Evolutionary conservation across 441 rosid species (phyloP), one percentile per base, ranked within the genome.

Genomic region (Sinapis alba): DNA sequence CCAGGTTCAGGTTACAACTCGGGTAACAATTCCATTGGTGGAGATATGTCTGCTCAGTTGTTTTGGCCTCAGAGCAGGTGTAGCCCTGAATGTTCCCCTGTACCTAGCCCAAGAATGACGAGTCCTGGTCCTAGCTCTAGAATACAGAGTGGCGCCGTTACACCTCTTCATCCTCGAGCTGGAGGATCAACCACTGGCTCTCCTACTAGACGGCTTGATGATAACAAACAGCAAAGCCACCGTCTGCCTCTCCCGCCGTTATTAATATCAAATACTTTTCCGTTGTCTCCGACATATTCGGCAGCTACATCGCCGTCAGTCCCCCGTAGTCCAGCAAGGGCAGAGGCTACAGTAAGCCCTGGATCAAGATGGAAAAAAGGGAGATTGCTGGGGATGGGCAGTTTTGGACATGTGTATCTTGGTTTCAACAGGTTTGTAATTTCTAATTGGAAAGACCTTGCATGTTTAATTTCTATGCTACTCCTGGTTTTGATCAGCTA

Each of bases 51-150:
- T 43, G 86, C 92, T 63, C 97, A 90, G 84, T 80, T 90, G 58
- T 89, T 96, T 84, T 92, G 97, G 99, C 98, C 83, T 5, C 89
- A 89, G 36, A 91, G 91, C 79, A 86, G 97, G 86, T 84, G 97
- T 83, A 96, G 99, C 83, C 96, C 97, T 30, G 99, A 96, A 83
- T 90, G 90, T 79, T 96, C 99, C 21, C 98, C 99, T 12, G 83
- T 84, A 63, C 98, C 97, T 62, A 96, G 99, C 66, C 98, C 99
- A 64, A 86, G 92, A 83, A 88, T 91, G 97, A 87, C 95, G 20
- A 93, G 98, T 62, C 94, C 97, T 68, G 98, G 96, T 78, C 98
- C 98, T 71, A 80, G 97, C 80, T 93, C 98, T 23, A 87, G 96
- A 80, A 82, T 91, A 68, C 98, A 90, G 28, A 93, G 97, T 78